phyloP scores from a whole-genome alignment of 139 green algal species.

The Gonium pectorale region DNA sequence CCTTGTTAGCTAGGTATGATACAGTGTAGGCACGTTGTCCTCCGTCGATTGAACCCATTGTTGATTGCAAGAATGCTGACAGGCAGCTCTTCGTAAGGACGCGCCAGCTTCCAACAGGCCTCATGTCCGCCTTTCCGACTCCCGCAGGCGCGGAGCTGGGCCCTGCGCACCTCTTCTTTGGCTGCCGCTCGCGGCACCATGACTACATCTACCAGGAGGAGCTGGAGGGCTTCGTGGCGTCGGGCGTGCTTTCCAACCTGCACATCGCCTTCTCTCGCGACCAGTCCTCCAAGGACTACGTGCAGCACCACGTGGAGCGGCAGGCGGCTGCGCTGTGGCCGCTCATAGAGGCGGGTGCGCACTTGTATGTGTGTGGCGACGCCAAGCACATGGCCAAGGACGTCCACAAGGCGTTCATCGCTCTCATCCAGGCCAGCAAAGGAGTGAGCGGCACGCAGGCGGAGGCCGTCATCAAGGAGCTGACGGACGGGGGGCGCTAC shows the following conservation, averaged over 20 bases:
- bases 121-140: no score
- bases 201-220: slow-evolving; percentile 94
- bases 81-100: no score
- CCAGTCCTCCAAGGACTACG: slow-evolving; percentile 82
- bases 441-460: slow-evolving; percentile 66
- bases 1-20: no score
- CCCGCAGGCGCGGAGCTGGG: slow-evolving; percentile 69
- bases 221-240: slow-evolving; percentile 64
- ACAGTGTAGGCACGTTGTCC: no score
- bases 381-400: slow-evolving; percentile 97
- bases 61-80: no score
- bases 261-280: slow-evolving; percentile 79
- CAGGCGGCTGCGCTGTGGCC: slow-evolving; percentile 54
- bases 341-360: slow-evolving; percentile 56
- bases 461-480: slow-evolving; percentile 81
- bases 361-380: slow-evolving; percentile 97
- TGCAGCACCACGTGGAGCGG: slow-evolving; percentile 87
- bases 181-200: slow-evolving; percentile 79
- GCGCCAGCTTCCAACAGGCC: no score
- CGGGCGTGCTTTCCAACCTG: slow-evolving; percentile 79
- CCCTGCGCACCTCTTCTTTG: slow-evolving; percentile 90
- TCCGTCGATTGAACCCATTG: no score
- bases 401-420: slow-evolving; percentile 86
- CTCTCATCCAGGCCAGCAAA: slow-evolving; percentile 60
- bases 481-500: slow-evolving; percentile 83